phyloP scores from a whole-genome alignment of 1,139 yeast species.

The Blastobotrys petasosporus region DNA sequence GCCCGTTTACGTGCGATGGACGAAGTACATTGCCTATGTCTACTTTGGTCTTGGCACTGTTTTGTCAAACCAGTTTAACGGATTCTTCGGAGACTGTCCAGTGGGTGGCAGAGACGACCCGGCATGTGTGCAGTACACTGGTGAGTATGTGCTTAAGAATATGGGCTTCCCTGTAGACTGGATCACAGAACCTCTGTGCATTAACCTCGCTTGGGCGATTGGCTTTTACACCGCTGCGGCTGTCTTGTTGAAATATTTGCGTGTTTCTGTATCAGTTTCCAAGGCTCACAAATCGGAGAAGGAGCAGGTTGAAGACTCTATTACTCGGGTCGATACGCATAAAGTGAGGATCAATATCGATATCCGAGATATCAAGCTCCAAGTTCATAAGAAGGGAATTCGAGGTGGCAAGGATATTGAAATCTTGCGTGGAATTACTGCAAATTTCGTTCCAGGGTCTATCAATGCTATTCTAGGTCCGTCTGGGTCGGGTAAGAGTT shows the following conservation, averaged over 20 bases:
- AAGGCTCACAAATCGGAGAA: slow-evolving; percentile 24
- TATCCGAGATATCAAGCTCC: slow-evolving; percentile 19
- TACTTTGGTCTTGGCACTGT: slow-evolving; percentile 77
- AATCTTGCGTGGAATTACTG: slow-evolving; percentile 49
- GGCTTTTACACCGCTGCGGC: slow-evolving; percentile 50
- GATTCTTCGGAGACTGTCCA: slow-evolving; percentile 55
- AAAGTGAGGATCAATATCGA: slow-evolving; percentile 17
- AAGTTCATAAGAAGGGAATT: slow-evolving; percentile 14
- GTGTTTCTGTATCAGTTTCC: slow-evolving; percentile 49
- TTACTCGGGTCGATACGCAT: slow-evolving; percentile 4
- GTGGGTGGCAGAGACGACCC: slow-evolving; percentile 32
- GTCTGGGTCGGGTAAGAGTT: slow-evolving; percentile 81
- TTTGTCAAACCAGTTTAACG: slow-evolving; percentile 58
- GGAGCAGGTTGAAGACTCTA: slow-evolving; percentile 9
- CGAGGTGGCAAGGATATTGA: slow-evolving; percentile 8
- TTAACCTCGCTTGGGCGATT: slow-evolving; percentile 53
- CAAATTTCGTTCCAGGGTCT: slow-evolving; percentile 53
- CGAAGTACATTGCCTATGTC: slow-evolving; percentile 64
- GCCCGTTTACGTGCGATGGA: slow-evolving; percentile 87
- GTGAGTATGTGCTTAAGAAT: slow-evolving; percentile 47
- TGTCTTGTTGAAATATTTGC: slow-evolving; percentile 38
- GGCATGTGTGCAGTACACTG: slow-evolving; percentile 41
- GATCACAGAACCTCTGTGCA: slow-evolving; percentile 62
- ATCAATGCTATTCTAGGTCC: slow-evolving; percentile 89
- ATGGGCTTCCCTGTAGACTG: slow-evolving; percentile 58